Conservation (phyloP, 139 green algal genomes). For the Zygnema cylindricum region DNA sequence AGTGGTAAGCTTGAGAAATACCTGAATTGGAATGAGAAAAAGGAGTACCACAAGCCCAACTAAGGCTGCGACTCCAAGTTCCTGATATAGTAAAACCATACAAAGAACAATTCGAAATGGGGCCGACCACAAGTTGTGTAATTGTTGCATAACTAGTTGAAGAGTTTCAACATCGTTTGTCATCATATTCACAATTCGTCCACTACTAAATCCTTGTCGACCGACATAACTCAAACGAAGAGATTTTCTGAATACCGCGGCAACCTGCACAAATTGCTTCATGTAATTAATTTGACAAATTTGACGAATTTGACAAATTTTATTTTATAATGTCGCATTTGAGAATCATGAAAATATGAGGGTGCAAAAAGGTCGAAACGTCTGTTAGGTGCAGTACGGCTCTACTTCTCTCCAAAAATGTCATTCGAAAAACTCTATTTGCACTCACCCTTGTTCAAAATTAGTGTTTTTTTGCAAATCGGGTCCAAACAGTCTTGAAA, state of each 20-base stretch:
- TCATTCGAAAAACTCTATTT: no score
- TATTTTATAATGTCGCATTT: no score
- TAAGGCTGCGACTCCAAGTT: constrained; percentile 52
- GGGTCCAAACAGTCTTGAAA: no score
- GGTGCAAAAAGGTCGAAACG: no score
- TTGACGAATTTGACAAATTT: no score
- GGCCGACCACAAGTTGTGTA: constrained; percentile 61
- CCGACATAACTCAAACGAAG: constrained; percentile 39
- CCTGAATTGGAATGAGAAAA: constrained; percentile 57
- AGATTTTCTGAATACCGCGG: constrained; percentile 60
- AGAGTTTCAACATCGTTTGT: constrained; percentile 56
- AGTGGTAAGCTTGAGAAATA: not conserved
- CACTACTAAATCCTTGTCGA: constrained; percentile 33
- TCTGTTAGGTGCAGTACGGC: no score
- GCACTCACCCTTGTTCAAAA: no score
- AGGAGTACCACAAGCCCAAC: constrained; percentile 49
- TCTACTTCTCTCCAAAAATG: no score
- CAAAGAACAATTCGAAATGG: constrained; percentile 57
- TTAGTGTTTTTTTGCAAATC: no score
- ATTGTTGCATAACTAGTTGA: constrained; percentile 33
- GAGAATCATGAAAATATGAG: no score
- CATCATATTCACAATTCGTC: constrained; percentile 61
- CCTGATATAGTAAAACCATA: constrained; percentile 61
- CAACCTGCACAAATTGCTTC: no score
- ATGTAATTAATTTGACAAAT: no score